These are phyloP conservation scores for Fusarium pseudonygamai DNA, from an alignment of 2,329 filamentous ascomycete genomes.

Conservation along the genomic window DNA sequence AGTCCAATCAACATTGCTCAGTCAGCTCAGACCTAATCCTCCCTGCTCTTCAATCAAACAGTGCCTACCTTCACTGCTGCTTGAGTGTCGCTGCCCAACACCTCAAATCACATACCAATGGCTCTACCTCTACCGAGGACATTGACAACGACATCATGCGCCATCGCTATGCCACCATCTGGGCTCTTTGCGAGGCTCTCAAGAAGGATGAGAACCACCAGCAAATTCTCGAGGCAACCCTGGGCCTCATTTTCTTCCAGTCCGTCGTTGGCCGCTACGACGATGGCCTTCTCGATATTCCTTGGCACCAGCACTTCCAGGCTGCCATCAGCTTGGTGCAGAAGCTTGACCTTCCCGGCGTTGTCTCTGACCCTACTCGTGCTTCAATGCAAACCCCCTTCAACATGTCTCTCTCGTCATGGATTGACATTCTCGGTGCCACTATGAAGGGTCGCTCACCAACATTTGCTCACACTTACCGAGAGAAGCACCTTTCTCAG, in stretches of 20 bases:
- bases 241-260: constrained; percentile 97
- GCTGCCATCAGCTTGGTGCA: constrained; percentile 86
- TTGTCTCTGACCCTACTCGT: constrained; percentile 70
- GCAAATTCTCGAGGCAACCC: constrained; percentile 88
- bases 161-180: constrained; percentile 89
- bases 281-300: constrained; percentile 87
- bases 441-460: constrained; percentile 91
- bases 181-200: constrained; percentile 83
- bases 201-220: constrained; percentile 83
- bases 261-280: constrained; percentile 88
- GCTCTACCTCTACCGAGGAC: constrained; percentile 72
- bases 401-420: constrained; percentile 93
- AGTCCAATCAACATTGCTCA: constrained; percentile 87
- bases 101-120: constrained; percentile 75
- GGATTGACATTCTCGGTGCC: constrained; percentile 97
- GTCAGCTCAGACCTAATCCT: constrained; percentile 85
- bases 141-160: constrained; percentile 92
- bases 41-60: constrained; percentile 89
- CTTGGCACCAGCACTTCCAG: constrained; percentile 97
- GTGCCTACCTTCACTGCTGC: constrained; percentile 94
- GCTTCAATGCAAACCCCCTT: constrained; percentile 73
- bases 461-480: constrained; percentile 92
- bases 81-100: constrained; percentile 93
- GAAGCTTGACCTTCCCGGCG: constrained; percentile 80
- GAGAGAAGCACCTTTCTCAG: constrained; percentile 85